phyloP scores from a whole-genome alignment of 768 basidiomycete species.

The Hysterangium stoloniferum region DNA sequence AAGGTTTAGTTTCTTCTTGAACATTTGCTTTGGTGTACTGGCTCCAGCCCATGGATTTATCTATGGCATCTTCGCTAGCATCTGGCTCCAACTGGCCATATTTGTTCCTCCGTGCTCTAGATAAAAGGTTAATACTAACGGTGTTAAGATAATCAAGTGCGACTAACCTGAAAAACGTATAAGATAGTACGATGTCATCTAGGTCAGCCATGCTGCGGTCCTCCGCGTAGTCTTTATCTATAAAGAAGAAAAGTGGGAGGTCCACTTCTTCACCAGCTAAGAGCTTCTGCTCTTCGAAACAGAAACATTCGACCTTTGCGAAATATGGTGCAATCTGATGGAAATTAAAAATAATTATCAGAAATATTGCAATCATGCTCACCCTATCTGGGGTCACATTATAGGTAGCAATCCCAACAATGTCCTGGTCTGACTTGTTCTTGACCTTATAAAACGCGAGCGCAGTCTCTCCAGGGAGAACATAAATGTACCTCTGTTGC shows the following conservation, averaged over 20 bases:
- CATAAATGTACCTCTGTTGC: slow-evolving; percentile 81
- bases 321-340: slow-evolving; percentile 95
- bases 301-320: slow-evolving; percentile 99
- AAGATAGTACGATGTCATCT: slow-evolving; percentile 88
- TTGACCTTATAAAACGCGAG: slow-evolving; percentile 94
- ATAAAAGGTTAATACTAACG: neutral
- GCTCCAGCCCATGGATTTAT: slow-evolving; percentile 41
- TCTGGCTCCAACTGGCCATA: slow-evolving; percentile 88
- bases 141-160: neutral
- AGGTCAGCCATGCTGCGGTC: slow-evolving; percentile 83
- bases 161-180: slow-evolving; percentile 92
- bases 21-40: slow-evolving; percentile 7
- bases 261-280: slow-evolving; percentile 95
- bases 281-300: slow-evolving; percentile 96
- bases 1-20: neutral
- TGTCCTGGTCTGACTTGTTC: slow-evolving; percentile 76
- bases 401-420: slow-evolving; percentile 98
- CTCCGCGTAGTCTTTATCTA: slow-evolving; percentile 93
- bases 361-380: slow-evolving; percentile 22
- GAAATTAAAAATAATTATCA: neutral
- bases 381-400: slow-evolving; percentile 98
- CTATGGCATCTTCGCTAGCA: slow-evolving; percentile 70
- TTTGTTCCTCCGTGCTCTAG: slow-evolving; percentile 80
- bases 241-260: slow-evolving; percentile 97
- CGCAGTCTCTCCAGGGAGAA: slow-evolving; percentile 92